Evolutionary conservation across 768 basidiomycete genomes (phyloP).

Genomic region (Gelatoporia subvermispora): DNA sequence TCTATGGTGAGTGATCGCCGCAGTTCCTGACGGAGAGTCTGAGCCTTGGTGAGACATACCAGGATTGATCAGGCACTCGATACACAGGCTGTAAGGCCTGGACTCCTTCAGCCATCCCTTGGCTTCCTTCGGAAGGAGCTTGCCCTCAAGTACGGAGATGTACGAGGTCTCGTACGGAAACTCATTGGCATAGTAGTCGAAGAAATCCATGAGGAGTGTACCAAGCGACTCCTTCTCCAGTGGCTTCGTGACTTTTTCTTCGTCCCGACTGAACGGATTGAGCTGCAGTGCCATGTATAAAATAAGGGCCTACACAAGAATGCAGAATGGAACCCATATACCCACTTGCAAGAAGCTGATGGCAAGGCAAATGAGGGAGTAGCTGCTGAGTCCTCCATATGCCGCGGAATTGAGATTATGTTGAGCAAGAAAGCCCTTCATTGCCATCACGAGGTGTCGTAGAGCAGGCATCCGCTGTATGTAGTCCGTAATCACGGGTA

Average conservation of each 20-base stretch:
- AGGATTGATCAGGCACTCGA: slow-evolving; percentile 40
- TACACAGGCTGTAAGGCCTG: slow-evolving; percentile 26
- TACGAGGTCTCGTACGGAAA: slow-evolving; percentile 38
- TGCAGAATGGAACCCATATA: slow-evolving; percentile 1
- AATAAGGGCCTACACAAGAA: background rate
- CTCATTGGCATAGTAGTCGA: slow-evolving; percentile 55
- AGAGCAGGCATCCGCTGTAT: slow-evolving; percentile 53
- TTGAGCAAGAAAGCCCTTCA: slow-evolving; percentile 59
- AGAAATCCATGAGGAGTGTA: slow-evolving; percentile 55
- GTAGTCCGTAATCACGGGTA: slow-evolving; percentile 47
- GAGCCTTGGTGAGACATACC: slow-evolving; percentile 24
- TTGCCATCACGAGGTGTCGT: slow-evolving; percentile 51
- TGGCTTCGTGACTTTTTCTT: slow-evolving; percentile 40
- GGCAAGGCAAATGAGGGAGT: slow-evolving; percentile 57
- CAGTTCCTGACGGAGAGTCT: background rate
- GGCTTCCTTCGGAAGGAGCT: slow-evolving; percentile 30
- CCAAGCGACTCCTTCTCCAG: slow-evolving; percentile 51
- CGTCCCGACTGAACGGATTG: slow-evolving; percentile 54
- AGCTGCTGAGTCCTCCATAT: slow-evolving; percentile 60
- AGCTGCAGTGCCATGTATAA: slow-evolving; percentile 31
- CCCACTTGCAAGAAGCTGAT: slow-evolving; percentile 67
- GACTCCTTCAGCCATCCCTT: slow-evolving; percentile 28
- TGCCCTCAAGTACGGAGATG: slow-evolving; percentile 34
- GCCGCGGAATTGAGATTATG: slow-evolving; percentile 59
- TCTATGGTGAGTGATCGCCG: slow-evolving; percentile 21